Conservation (phyloP, 2,329 filamentous ascomycete species). For the Eurotiales sp. region DNA sequence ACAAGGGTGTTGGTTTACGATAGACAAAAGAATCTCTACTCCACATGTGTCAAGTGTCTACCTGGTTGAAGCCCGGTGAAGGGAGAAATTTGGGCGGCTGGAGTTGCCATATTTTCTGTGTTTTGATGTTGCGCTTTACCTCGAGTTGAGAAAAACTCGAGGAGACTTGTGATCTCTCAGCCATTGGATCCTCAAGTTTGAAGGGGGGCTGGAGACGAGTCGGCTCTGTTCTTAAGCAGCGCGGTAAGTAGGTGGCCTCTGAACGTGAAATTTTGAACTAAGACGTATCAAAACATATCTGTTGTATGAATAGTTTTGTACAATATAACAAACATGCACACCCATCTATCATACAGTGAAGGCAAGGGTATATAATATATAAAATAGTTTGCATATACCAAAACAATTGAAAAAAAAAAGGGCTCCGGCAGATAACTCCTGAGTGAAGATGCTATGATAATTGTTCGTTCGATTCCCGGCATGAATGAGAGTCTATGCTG, state of each 20-base stretch:
- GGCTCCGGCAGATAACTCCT: conserved; percentile 13
- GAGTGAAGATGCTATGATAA: conserved; percentile 14
- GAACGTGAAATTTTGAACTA: background rate
- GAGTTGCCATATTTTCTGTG: background rate
- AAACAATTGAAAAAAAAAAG: conserved; percentile 18
- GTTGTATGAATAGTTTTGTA: background rate
- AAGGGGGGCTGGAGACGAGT: conserved; percentile 47
- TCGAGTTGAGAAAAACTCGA: background rate
- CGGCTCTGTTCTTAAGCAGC: conserved; percentile 51
- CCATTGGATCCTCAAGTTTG: conserved; percentile 34
- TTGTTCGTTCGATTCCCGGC: background rate
- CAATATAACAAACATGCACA: background rate
- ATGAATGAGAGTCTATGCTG: background rate
- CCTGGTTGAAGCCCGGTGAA: background rate
- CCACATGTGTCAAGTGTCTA: background rate
- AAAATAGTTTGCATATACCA: conserved; percentile 16
- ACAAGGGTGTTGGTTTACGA: conserved; percentile 11
- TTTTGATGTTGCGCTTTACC: background rate
- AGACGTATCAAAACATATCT: conserved; percentile 8
- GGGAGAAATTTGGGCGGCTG: background rate
- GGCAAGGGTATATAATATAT: conserved; percentile 11
- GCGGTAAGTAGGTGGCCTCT: conserved; percentile 28
- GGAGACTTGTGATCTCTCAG: conserved; percentile 50
- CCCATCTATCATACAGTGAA: conserved; percentile 23
- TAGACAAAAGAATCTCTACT: background rate